Evolutionary conservation across 345 rosid species (phyloP).

Genomic region (Brassica cretica): DNA sequence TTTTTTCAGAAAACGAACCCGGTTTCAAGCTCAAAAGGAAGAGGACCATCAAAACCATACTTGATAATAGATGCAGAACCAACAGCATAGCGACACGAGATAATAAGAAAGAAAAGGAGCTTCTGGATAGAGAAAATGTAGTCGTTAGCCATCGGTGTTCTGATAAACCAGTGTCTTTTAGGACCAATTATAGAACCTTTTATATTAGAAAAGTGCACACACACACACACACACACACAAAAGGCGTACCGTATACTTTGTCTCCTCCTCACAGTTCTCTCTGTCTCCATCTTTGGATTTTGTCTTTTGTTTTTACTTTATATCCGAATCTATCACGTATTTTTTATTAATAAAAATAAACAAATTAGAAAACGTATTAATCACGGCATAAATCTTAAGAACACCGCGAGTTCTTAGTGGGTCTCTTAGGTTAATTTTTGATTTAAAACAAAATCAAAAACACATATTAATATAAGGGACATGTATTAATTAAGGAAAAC

Average conservation of each 20-base stretch:
- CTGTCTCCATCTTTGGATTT: background rate
- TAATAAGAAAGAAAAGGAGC: background rate
- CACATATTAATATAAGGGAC: no score
- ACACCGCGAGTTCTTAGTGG: no score
- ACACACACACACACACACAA: conserved; percentile 8
- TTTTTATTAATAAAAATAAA: background rate
- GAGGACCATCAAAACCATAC: no score
- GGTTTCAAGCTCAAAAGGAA: conserved; percentile 13
- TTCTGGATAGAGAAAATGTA: background rate
- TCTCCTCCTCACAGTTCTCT: background rate
- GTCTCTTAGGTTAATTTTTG: no score
- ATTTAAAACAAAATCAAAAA: no score
- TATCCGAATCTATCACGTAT: background rate
- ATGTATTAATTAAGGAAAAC: no score
- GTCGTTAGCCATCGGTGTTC: background rate
- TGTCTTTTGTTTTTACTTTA: background rate
- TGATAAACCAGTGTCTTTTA: background rate
- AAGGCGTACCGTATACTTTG: conserved; percentile 4
- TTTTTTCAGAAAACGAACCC: background rate
- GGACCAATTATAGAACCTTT: background rate
- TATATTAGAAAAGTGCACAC: background rate
- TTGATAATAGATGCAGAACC: background rate
- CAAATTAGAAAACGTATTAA: background rate
- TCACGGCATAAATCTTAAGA: background rate
- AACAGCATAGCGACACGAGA: background rate